Evolutionary conservation across 164 flowering plant genomes (phyloP).

Genomic region (grape (Vitis vinifera)): DNA sequence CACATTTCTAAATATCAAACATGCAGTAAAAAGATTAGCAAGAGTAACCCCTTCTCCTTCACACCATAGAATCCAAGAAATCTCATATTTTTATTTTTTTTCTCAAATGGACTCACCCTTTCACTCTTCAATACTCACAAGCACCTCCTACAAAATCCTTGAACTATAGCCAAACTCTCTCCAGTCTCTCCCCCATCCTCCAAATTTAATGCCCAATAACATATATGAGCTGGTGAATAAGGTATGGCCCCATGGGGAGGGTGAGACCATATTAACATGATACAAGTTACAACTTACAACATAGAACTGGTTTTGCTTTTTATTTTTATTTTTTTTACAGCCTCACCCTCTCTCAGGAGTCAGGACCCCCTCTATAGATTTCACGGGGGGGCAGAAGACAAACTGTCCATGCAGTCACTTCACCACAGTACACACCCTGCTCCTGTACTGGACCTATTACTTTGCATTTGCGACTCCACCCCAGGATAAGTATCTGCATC

Average conservation of each 20-base stretch:
- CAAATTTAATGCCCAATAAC: background rate
- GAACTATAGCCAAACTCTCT: background rate
- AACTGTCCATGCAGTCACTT: constrained; percentile 60
- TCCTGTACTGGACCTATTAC: constrained; percentile 25
- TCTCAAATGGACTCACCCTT: too few relatives aligned
- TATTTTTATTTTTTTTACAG: background rate
- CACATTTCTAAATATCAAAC: background rate
- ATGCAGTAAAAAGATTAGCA: background rate
- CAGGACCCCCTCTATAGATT: constrained; percentile 25
- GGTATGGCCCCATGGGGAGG: too few relatives aligned
- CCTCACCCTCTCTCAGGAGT: too few relatives aligned
- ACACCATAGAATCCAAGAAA: constrained; percentile 1
- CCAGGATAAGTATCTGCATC: constrained; percentile 7
- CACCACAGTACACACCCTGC: constrained; percentile 24
- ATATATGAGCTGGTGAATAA: too few relatives aligned
- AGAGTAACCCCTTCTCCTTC: background rate
- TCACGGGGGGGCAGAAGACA: constrained; percentile 31
- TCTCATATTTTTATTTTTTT: background rate
- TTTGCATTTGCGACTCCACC: background rate
- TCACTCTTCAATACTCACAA: too few relatives aligned
- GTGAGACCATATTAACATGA: constrained; percentile 4
- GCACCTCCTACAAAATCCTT: too few relatives aligned
- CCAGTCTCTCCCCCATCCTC: background rate
- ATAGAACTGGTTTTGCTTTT: constrained; percentile 5
- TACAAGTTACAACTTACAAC: background rate